Evolutionary conservation across 306 rosid species (phyloP).

Genomic region (Cucurbita pepo): DNA sequence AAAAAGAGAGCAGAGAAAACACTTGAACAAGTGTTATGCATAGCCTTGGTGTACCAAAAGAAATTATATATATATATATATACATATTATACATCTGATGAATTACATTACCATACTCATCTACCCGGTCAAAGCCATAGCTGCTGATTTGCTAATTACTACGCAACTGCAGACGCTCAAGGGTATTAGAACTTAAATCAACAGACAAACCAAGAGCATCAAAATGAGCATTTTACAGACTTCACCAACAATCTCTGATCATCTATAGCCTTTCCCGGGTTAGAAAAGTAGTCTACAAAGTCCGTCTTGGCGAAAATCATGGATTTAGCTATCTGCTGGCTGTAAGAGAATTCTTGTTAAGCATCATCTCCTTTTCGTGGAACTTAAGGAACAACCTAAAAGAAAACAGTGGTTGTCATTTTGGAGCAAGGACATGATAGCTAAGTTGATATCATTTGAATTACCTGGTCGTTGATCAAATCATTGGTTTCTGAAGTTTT

Average conservation of each 20-base stretch:
- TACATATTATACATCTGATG: not conserved
- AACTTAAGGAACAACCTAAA: constrained; percentile 30
- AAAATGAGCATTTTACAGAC: not conserved
- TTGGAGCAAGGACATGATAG: not conserved
- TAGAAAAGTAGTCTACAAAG: not conserved
- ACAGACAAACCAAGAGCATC: not conserved
- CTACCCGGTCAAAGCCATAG: not conserved
- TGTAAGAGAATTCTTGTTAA: constrained; percentile 10
- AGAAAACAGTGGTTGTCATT: not conserved
- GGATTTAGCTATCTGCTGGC: constrained; percentile 9
- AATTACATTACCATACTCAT: not conserved
- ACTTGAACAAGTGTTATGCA: not conserved
- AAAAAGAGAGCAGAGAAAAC: not conserved
- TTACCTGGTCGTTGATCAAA: constrained; percentile 33
- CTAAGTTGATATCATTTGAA: not conserved
- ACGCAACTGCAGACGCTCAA: not conserved
- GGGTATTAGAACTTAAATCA: not conserved
- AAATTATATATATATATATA: not conserved
- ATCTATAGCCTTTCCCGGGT: not conserved
- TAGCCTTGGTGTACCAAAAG: not conserved
- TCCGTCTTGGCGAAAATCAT: not conserved
- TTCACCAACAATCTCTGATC: not conserved
- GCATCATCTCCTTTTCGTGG: constrained; percentile 13
- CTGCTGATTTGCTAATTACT: not conserved
- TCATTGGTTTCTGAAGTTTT: constrained; percentile 9